Evolutionary conservation across 225 moss, liverwort and hornwort species (phyloP).

Genomic region (Lunularia cruciata): DNA sequence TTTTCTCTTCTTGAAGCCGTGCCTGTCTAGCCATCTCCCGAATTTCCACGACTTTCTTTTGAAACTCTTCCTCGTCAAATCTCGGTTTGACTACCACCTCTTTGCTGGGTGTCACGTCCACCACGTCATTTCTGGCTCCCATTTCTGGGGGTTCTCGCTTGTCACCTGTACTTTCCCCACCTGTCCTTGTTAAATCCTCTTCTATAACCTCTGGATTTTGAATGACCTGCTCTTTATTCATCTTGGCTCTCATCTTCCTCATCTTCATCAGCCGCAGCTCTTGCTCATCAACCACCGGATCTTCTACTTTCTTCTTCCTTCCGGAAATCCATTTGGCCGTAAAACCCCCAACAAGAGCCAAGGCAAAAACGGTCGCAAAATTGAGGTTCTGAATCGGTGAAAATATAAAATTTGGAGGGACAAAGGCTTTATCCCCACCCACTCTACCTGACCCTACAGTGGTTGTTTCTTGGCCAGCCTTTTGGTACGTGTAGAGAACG

Average conservation of each 20-base stretch:
- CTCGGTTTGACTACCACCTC: not conserved
- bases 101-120: conserved; percentile 16
- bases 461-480: not conserved
- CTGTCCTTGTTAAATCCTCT: not conserved
- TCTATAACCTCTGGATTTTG: conserved; percentile 26
- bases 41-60: conserved; percentile 66
- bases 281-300: conserved; percentile 51
- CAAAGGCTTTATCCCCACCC: not conserved
- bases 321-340: conserved; percentile 39
- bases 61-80: conserved; percentile 53
- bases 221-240: conserved; percentile 26
- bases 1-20: conserved; percentile 68
- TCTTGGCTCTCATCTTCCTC: conserved; percentile 50
- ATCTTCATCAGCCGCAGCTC: conserved; percentile 66
- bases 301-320: conserved; percentile 52
- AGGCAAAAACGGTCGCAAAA: conserved; percentile 17
- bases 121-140: conserved; percentile 9
- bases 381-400: conserved; percentile 13
- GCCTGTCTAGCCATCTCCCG: conserved; percentile 86
- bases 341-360: conserved; percentile 17
- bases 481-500: conserved; percentile 40
- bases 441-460: not conserved
- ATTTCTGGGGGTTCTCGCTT: conserved; percentile 9
- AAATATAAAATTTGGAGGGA: conserved; percentile 7
- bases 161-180: not conserved